Base-by-base conservation (phyloP, 495 filamentous ascomycete species). In the Jackrogersella multiformis region DNA sequence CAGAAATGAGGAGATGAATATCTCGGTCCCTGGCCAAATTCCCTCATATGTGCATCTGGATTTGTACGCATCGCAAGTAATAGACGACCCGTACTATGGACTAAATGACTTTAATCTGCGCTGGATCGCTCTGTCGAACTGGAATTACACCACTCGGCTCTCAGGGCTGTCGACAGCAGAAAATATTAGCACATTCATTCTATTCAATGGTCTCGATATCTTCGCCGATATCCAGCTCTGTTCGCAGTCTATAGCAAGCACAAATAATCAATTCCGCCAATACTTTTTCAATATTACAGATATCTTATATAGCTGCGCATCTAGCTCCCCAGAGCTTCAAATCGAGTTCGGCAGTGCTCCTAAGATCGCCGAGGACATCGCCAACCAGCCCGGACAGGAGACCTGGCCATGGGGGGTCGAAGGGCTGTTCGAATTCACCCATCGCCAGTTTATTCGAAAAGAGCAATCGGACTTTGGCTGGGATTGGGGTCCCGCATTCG, bases 201-300 rank as follows among this genome's bases (percentile, higher is more conserved):
- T 88, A 2, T 90, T 90, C 70, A 83, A 90, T 63, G 88, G 88
- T 4, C 78, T 90, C 8, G 88, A 90, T 56, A 91, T 88, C 0
- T 90, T 90, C 66, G 78, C 87, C 18, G 84, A 84, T 15, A 83
- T 92, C 26, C 74, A 79, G 16, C 78, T 91, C 36, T 92, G 89
- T 72, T 84, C 81, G 0, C 72, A 87, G 34, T 69, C 79, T 48
- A 80, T 92, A n/a, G 89, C 84, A 3, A 80, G 81, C 1, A 90
- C 89, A 0, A 82, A 89, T 69, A 92, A 90, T 62, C 89, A 92
- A 72, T 92, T 91, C 64, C 85, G 88, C 4, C 88, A 91, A 64
- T 92, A 87, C 66, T 79, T 82, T n/a, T 91, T 90, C 61, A 82
- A 92, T 42, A 79, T 91, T 4, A 85, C 88, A 1, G 69, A 80